phyloP scores from a whole-genome alignment of 2,329 filamentous ascomycete genomes.

The Pyrenochaeta sp. region DNA sequence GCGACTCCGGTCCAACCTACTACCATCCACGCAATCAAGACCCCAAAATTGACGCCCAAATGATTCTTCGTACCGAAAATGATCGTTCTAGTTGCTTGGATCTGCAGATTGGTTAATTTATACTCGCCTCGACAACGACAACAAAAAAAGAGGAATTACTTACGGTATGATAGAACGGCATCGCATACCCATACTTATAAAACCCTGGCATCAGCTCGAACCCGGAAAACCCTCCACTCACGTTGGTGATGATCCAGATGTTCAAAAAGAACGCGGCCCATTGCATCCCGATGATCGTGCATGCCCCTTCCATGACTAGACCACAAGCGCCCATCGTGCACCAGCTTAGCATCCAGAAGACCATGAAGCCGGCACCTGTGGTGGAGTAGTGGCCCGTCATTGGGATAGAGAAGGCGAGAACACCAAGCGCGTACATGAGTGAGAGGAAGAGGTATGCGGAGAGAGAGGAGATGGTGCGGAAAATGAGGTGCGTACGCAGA shows the following conservation, averaged over 20 bases:
- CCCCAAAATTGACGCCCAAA: conserved; percentile 13
- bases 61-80: conserved; percentile 13
- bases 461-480: conserved; percentile 7
- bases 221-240: conserved; percentile 2
- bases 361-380: conserved; percentile 6
- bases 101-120: background rate
- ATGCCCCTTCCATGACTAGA: conserved; percentile 6
- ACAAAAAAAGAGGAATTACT: background rate
- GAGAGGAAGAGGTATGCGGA: conserved; percentile 10
- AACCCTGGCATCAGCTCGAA: conserved; percentile 10
- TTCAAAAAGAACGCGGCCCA: conserved; percentile 9
- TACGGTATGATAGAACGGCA: conserved; percentile 10
- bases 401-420: conserved; percentile 9
- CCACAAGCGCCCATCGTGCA: conserved; percentile 12
- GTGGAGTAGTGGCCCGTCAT: conserved; percentile 7
- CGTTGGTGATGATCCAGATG: conserved; percentile 10
- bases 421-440: conserved; percentile 12
- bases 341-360: conserved; percentile 13
- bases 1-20: conserved; percentile 5
- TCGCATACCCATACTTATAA: conserved; percentile 11
- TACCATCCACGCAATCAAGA: conserved; percentile 8
- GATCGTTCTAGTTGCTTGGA: conserved; percentile 9
- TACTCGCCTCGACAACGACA: background rate
- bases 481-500: conserved; percentile 3
- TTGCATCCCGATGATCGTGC: conserved; percentile 5